Conservation (phyloP, 805 yeast genomes). For the Saccharomycopsis sp. region DNA sequence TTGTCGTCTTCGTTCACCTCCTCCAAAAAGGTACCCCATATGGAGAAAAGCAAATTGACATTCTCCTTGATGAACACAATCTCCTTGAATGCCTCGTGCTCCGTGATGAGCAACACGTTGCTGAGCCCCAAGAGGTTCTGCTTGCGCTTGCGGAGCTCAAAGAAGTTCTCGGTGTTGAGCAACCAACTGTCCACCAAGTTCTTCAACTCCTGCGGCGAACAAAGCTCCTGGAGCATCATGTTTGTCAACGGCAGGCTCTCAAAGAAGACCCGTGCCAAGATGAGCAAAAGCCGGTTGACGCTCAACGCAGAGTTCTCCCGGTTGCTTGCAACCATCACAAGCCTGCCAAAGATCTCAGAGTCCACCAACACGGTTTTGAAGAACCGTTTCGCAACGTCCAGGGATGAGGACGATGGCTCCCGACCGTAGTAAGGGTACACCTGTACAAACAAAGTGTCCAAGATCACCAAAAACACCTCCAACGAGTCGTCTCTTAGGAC, state of each 20-base stretch:
- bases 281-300: constrained; percentile 21
- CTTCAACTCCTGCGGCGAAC: constrained; percentile 3
- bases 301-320: constrained; percentile 28
- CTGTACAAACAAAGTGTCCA: constrained; percentile 42
- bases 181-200: constrained; percentile 13
- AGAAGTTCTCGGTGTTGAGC: constrained; percentile 31
- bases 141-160: constrained; percentile 70
- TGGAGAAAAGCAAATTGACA: constrained; percentile 26
- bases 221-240: neutral
- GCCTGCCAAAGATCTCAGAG: too few relatives aligned
- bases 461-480: constrained; percentile 41
- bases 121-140: constrained; percentile 54
- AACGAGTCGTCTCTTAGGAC: constrained; percentile 66
- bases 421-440: constrained; percentile 23
- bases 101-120: constrained; percentile 34
- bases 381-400: too few relatives aligned
- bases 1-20: constrained; percentile 54
- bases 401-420: too few relatives aligned
- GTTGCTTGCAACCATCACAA: constrained; percentile 26
- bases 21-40: constrained; percentile 53
- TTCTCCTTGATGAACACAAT: constrained; percentile 23
- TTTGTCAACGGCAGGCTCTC: constrained; percentile 1
- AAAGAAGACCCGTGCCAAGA: constrained; percentile 13
- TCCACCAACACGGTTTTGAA: too few relatives aligned
- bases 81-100: constrained; percentile 24